Conservation (phyloP, 108 stramenopile genomes). For the Cylindrotheca fusiformis region DNA sequence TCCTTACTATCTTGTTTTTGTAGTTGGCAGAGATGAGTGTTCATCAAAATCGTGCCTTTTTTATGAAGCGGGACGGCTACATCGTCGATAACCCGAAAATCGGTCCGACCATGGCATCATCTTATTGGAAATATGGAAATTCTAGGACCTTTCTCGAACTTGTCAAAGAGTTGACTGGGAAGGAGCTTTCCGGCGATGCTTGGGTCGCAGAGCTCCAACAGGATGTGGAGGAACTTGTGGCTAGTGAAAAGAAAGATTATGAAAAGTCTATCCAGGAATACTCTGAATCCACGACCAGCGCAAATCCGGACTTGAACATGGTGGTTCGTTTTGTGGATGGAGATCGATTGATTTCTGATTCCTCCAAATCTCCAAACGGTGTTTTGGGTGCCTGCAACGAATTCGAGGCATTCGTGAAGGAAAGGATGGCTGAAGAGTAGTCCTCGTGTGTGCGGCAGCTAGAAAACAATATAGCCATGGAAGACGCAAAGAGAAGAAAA, state of each 20-base stretch:
- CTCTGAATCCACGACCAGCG: constrained; percentile 14
- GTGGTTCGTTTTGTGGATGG: constrained; percentile 69
- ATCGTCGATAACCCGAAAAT: constrained; percentile 72
- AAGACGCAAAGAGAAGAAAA: no score
- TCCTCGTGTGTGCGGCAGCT: no score
- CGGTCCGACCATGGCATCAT: constrained; percentile 49
- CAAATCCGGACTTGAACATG: constrained; percentile 56
- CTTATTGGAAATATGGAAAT: constrained; percentile 71
- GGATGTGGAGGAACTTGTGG: constrained; percentile 55
- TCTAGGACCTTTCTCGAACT: constrained; percentile 60
- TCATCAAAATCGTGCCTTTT: constrained; percentile 68
- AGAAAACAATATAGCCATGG: no score
- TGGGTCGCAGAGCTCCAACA: constrained; percentile 56
- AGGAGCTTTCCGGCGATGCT: constrained; percentile 62
- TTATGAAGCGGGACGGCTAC: constrained; percentile 54
- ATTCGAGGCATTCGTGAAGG: constrained; percentile 59
- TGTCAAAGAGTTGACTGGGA: constrained; percentile 62
- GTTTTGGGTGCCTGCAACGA: constrained; percentile 56
- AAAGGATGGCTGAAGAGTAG: not conserved
- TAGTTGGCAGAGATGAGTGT: constrained; percentile 75
- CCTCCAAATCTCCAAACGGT: constrained; percentile 25
- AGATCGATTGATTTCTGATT: constrained; percentile 61
- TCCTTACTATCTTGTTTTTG: not conserved
- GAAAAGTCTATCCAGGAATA: constrained; percentile 36
- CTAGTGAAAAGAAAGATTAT: constrained; percentile 52